Conservation (phyloP, 2,329 filamentous ascomycete genomes). For the Sclerotinia nivalis region DNA sequence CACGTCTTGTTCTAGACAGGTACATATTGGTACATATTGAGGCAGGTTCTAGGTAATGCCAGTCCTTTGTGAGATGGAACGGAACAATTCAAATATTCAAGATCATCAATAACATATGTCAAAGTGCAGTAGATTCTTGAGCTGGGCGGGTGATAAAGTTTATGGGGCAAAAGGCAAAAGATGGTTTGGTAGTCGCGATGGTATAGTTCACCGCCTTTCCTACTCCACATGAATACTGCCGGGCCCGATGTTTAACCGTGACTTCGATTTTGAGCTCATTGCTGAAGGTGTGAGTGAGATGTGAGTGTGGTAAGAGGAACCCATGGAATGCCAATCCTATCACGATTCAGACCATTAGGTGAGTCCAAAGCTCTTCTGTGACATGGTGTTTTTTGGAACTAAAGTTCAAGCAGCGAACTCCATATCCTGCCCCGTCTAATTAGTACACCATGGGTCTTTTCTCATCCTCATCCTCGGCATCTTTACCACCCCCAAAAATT, state of each 20-base stretch:
- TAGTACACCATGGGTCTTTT: constrained; percentile 53
- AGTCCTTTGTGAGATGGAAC: background rate
- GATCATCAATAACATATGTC: background rate
- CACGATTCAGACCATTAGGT: background rate
- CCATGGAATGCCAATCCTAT: background rate
- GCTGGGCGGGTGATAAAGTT: background rate
- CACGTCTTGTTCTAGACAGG: background rate
- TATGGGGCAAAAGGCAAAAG: too few species aligned
- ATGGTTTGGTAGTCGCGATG: too few species aligned
- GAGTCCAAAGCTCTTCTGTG: background rate
- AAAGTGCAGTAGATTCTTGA: background rate
- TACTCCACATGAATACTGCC: background rate
- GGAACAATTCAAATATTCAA: background rate
- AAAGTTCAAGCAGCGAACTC: background rate
- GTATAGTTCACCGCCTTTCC: background rate
- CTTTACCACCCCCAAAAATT: constrained; percentile 47
- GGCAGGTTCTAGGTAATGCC: background rate
- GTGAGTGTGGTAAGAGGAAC: background rate
- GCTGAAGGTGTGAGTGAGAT: background rate
- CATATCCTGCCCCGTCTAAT: background rate
- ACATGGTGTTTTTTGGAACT: background rate
- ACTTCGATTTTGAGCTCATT: background rate
- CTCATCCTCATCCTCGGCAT: constrained; percentile 40
- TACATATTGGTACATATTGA: background rate
- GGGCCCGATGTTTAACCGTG: background rate